Evolutionary conservation across 345 rosid genomes (phyloP).

Genomic region (Pistacia integerrima): DNA sequence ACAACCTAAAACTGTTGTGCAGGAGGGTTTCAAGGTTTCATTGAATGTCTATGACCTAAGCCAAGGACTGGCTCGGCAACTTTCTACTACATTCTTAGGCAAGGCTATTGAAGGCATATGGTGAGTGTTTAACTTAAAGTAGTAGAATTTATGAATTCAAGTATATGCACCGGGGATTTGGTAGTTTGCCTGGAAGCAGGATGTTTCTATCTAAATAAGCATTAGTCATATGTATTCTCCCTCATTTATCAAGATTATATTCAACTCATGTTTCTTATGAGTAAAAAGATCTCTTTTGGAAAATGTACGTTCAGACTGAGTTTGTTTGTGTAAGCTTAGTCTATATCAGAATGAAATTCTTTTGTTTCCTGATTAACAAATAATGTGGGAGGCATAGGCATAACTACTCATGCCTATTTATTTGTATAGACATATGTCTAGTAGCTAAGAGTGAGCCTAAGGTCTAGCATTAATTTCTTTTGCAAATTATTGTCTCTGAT

Average conservation of each 20-base stretch:
- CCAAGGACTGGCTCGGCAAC: constrained; percentile 92
- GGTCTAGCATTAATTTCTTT: background rate
- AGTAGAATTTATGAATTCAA: background rate
- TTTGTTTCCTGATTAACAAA: background rate
- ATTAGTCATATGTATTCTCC: no score
- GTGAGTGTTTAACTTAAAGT: constrained; percentile 41
- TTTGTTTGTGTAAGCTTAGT: no score
- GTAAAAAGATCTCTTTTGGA: background rate
- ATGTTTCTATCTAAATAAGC: no score
- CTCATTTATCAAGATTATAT: background rate
- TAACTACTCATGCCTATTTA: background rate
- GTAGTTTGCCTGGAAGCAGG: background rate
- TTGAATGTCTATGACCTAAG: constrained; percentile 91
- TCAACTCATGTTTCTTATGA: background rate
- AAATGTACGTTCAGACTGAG: background rate
- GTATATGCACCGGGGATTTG: background rate
- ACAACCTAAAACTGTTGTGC: constrained; percentile 26
- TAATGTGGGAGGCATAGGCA: background rate
- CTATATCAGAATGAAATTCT: background rate
- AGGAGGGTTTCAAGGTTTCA: constrained; percentile 76
- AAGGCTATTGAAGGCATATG: constrained; percentile 90
- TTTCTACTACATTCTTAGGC: constrained; percentile 75
- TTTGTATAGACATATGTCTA: background rate
- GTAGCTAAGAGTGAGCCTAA: background rate
- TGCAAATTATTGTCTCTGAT: background rate